Percentiles rank a stretch among this genome's conserved stretches.
Evolutionary conservation across 192 early-diverging fungal genomes (phyloP).

Genomic region (Pilobolus umbonatus): DNA sequence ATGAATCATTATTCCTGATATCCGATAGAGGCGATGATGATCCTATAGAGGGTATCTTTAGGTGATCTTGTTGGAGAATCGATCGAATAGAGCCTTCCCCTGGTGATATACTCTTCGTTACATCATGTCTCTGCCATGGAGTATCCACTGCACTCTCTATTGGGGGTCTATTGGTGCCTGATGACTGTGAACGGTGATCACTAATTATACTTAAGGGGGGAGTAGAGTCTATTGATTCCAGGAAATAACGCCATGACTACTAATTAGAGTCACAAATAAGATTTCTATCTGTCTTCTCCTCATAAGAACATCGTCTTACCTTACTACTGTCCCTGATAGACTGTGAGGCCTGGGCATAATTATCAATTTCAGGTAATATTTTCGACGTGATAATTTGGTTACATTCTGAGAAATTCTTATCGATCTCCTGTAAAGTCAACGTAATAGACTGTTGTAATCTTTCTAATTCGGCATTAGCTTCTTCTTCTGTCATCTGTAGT

Average conservation of each 20-base stretch:
- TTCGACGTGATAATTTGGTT: constrained; percentile 46
- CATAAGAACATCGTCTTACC: constrained; percentile 14
- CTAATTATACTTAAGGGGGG: too few relatives aligned
- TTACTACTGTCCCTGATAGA: constrained; percentile 43
- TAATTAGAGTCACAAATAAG: background rate
- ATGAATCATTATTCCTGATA: constrained; percentile 11
- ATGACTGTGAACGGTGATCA: too few relatives aligned
- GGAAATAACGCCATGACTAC: background rate
- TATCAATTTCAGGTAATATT: constrained; percentile 47
- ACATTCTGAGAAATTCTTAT: constrained; percentile 52
- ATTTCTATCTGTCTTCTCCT: background rate
- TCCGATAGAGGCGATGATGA: background rate
- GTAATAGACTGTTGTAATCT: constrained; percentile 53
- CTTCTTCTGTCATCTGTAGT: constrained; percentile 29
- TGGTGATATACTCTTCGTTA: background rate
- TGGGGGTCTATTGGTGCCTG: background rate
- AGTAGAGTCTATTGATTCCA: background rate
- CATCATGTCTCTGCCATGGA: background rate
- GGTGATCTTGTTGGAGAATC: constrained; percentile 16
- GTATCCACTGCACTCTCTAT: background rate
- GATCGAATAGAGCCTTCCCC: background rate
- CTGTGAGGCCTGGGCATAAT: constrained; percentile 38
- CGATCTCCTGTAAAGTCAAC: constrained; percentile 48
- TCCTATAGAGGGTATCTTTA: background rate
- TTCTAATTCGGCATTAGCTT: constrained; percentile 39